Base-by-base conservation (phyloP, 306 rosid genomes). In the Cucurbita pepo region DNA sequence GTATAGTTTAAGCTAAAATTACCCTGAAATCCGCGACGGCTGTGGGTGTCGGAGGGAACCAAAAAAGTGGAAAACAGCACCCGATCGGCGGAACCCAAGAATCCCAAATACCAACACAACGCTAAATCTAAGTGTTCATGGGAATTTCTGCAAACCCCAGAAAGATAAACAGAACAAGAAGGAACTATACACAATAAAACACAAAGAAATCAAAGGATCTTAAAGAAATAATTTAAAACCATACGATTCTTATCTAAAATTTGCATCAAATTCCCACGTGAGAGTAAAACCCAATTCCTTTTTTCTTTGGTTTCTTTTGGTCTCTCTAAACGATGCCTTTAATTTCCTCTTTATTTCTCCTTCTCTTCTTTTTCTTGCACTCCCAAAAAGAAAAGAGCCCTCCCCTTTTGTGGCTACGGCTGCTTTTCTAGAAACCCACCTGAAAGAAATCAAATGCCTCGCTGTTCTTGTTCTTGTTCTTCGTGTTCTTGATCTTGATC, bases 211-310 rank as follows among this genome's bases (percentile, higher is more conserved):
- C 48, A 54, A 56, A 7, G 22, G 76, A 69, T 37, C 43, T 70
- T 10, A 56, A 9, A 14, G 52, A 44, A 50, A 55, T 13, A 19
- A 5, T 45, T 79, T 54, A 67, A 75, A 78, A 78, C 82, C 80
- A 81, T 80, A 76, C 48, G 64, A 82, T 65, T 85, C 85, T 83
- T 47, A 38, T 75, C 82, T 71, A 81, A 76, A 64, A 80, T 78
- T 78, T 78, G 81, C 78, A 66, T 78, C 80, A 78, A 77, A 77
- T 72, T 79, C 81, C 82, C 90, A 86, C 81, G 90, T 79, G 84
- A 83, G 86, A 83, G 53, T 73, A 83, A 41, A 84, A 77, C 83
- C 13, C 53, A 36, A 36, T 73, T 40, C 56, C 71, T 64, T 34
- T 67, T 58, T 25, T 56, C 70, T 69, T 19, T 71, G 18, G 18